These are phyloP conservation scores for Kodamaea alishanica DNA, from an alignment of 1,139 yeast species.

Conservation along the genomic window DNA sequence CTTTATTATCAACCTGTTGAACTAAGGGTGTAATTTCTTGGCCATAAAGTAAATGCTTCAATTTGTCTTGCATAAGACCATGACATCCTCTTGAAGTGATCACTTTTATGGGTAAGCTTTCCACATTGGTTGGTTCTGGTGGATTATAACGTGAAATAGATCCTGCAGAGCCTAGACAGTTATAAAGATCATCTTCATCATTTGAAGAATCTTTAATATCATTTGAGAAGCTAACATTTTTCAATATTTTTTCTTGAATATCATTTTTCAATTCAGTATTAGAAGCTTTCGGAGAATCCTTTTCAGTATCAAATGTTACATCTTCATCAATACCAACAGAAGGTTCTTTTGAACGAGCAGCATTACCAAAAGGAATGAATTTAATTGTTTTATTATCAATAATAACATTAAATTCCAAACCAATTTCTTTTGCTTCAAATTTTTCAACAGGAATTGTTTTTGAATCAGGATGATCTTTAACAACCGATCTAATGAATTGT, in stretches of 20 bases:
- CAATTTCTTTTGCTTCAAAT: constrained; percentile 25
- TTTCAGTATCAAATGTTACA: background rate
- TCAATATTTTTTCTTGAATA: background rate
- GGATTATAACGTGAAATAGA: constrained; percentile 6
- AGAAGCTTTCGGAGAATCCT: background rate
- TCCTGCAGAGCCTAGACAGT: constrained; percentile 12
- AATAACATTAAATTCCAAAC: constrained; percentile 21
- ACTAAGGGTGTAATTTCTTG: too few relatives aligned
- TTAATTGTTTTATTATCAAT: constrained; percentile 10
- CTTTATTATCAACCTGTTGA: too few relatives aligned
- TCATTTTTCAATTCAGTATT: background rate
- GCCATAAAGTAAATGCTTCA: constrained; percentile 2
- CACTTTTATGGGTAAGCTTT: background rate
- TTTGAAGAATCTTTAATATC: constrained; percentile 7
- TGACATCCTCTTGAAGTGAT: constrained; percentile 9
- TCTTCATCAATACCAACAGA: constrained; percentile 1
- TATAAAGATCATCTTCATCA: constrained; percentile 10
- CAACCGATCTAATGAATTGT: constrained; percentile 17
- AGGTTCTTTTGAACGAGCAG: constrained; percentile 2
- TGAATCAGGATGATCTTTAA: constrained; percentile 10
- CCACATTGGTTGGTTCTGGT: background rate
- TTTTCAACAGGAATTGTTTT: constrained; percentile 19
- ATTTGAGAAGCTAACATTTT: too few relatives aligned
- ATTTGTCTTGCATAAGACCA: constrained; percentile 8
- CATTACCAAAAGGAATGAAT: constrained; percentile 9